These are phyloP conservation scores for Emergomyces africanus DNA, from an alignment of 2,329 filamentous ascomycete genomes.

Conservation along the genomic window DNA sequence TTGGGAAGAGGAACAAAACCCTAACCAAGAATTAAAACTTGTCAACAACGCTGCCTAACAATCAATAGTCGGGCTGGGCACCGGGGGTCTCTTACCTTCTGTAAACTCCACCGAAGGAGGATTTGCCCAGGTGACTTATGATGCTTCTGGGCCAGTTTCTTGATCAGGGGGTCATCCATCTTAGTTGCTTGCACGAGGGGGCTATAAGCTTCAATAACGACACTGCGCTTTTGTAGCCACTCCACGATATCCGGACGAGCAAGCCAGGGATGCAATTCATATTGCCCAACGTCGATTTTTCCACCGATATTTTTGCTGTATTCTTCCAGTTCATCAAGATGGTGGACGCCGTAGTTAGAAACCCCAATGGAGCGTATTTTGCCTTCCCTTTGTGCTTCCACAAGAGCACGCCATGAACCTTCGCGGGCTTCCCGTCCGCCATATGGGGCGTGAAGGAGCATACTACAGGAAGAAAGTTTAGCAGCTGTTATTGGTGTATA, in stretches of 20 bases:
- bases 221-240: conserved; percentile 56
- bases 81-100: conserved; percentile 31
- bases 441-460: conserved; percentile 29
- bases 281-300: conserved; percentile 70
- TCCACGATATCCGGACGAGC: conserved; percentile 62
- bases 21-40: conserved; percentile 18
- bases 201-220: conserved; percentile 47
- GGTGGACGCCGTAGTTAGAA: conserved; percentile 29
- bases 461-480: conserved; percentile 11
- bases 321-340: conserved; percentile 28
- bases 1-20: conserved; percentile 52
- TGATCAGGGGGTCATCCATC: conserved; percentile 41
- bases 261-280: conserved; percentile 84
- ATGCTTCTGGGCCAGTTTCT: conserved; percentile 42
- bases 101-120: conserved; percentile 48
- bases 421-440: conserved; percentile 26
- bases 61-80: neutral
- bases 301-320: conserved; percentile 40
- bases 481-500: neutral
- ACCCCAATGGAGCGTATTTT: conserved; percentile 28
- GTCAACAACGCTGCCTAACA: neutral
- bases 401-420: conserved; percentile 29
- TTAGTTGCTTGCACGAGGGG: conserved; percentile 34
- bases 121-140: conserved; percentile 47
- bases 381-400: conserved; percentile 26